Conservation (phyloP, 352 stramenopile species). For the Phytopythium litorale region DNA sequence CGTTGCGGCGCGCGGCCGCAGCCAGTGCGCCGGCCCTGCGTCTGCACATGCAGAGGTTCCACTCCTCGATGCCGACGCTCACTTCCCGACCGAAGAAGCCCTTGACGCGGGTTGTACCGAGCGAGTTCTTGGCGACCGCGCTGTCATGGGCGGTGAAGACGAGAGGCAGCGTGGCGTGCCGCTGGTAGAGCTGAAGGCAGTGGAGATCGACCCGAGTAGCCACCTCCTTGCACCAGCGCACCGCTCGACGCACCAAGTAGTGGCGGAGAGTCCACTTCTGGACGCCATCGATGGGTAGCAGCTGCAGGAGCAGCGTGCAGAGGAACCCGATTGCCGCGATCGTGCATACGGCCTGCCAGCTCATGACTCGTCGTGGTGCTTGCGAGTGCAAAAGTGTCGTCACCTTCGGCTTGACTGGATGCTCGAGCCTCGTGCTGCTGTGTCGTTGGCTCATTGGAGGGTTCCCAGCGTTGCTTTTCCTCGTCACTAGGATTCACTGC, state of each 20-base stretch:
- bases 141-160: neutral
- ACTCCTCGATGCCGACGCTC: neutral
- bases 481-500: too few species aligned
- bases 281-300: neutral
- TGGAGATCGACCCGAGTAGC: neutral
- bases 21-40: neutral
- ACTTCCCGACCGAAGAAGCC: neutral
- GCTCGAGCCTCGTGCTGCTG: too few species aligned
- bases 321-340: neutral
- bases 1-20: neutral
- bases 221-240: neutral
- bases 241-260: neutral
- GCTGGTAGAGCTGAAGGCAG: neutral
- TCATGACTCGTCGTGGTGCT: neutral
- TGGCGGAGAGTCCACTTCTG: neutral
- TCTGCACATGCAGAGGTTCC: neutral
- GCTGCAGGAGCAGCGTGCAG: neutral
- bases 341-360: neutral
- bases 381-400: too few species aligned
- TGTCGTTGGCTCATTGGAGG: too few species aligned
- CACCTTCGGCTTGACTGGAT: too few species aligned
- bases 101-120: neutral
- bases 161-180: neutral
- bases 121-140: neutral
- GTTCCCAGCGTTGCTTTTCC: too few species aligned